Conservation (phyloP, 768 basidiomycete genomes). For the Pholiota microspora region DNA sequence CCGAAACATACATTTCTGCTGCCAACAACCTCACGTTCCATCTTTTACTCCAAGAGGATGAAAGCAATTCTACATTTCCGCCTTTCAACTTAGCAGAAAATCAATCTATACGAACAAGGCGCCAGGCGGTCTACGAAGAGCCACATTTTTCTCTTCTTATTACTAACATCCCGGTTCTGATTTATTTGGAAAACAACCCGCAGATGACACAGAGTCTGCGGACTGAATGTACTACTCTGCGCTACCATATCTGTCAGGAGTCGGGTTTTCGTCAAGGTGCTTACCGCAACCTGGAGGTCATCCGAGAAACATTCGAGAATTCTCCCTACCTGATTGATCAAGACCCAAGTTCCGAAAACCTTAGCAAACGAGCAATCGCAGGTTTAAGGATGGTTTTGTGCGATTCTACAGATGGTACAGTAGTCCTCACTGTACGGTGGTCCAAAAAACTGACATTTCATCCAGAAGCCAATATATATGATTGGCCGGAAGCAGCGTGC, state of each 20-base stretch:
- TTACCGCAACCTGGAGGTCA: conserved; percentile 70
- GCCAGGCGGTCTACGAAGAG: conserved; percentile 65
- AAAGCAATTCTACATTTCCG: conserved; percentile 31
- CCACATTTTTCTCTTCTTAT: conserved; percentile 65
- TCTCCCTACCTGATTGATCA: conserved; percentile 46
- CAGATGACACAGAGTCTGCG: conserved; percentile 51
- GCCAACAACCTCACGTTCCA: conserved; percentile 62
- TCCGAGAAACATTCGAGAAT: conserved; percentile 67
- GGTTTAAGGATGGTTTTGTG: conserved; percentile 67
- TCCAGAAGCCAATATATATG: conserved; percentile 48
- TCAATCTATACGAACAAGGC: conserved; percentile 67
- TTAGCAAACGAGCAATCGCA: conserved; percentile 62
- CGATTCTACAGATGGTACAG: conserved; percentile 59
- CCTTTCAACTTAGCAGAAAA: conserved; percentile 58
- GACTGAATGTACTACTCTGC: conserved; percentile 46
- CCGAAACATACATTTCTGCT: conserved; percentile 54
- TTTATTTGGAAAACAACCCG: conserved; percentile 65
- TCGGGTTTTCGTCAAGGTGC: conserved; percentile 73
- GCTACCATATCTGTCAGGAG: conserved; percentile 57
- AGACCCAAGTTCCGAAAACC: conserved; percentile 39
- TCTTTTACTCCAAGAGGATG: conserved; percentile 56
- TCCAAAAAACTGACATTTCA: neutral
- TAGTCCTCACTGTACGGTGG: neutral
- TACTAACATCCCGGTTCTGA: conserved; percentile 63
- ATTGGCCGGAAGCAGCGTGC: conserved; percentile 61